Evolutionary conservation across 1,139 yeast genomes (phyloP).

Genomic region (Petasospora fabianii): DNA sequence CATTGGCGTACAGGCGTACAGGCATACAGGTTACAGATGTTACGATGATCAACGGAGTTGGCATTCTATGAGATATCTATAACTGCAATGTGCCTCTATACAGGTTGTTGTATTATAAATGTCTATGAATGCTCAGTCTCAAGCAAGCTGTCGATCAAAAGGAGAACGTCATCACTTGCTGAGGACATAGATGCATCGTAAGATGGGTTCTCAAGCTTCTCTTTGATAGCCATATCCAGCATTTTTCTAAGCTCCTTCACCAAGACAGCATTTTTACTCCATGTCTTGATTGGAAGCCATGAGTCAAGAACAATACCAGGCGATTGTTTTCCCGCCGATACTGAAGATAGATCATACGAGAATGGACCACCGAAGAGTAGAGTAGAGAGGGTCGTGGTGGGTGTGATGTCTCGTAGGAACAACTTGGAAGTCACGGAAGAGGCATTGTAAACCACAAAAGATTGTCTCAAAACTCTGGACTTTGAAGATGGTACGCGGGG

Average conservation of each 20-base stretch:
- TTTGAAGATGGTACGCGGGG: constrained; percentile 29
- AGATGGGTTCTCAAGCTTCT: constrained; percentile 43
- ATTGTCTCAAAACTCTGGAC: constrained; percentile 36
- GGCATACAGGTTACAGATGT: no score
- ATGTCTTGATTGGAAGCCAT: constrained; percentile 82
- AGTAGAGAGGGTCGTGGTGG: constrained; percentile 66
- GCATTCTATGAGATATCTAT: background rate
- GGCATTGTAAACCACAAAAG: constrained; percentile 53
- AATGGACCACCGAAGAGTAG: constrained; percentile 78
- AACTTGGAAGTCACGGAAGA: constrained; percentile 65
- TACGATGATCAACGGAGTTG: no score
- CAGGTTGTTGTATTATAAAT: no score
- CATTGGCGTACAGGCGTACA: background rate
- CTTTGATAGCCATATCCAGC: constrained; percentile 64
- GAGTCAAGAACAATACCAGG: constrained; percentile 70
- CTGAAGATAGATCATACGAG: constrained; percentile 55
- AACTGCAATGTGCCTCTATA: background rate
- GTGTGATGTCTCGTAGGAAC: constrained; percentile 74
- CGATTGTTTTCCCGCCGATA: constrained; percentile 38
- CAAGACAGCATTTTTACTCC: constrained; percentile 92
- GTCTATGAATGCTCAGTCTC: constrained; percentile 12
- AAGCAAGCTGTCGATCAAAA: constrained; percentile 31
- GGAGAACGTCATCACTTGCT: constrained; percentile 32
- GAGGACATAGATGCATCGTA: constrained; percentile 20
- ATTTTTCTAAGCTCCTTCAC: constrained; percentile 64